Evolutionary conservation across 2,329 filamentous ascomycete genomes (phyloP), one percentile per base, ranked within the genome.

Genomic region (Cercospora citrullina): DNA sequence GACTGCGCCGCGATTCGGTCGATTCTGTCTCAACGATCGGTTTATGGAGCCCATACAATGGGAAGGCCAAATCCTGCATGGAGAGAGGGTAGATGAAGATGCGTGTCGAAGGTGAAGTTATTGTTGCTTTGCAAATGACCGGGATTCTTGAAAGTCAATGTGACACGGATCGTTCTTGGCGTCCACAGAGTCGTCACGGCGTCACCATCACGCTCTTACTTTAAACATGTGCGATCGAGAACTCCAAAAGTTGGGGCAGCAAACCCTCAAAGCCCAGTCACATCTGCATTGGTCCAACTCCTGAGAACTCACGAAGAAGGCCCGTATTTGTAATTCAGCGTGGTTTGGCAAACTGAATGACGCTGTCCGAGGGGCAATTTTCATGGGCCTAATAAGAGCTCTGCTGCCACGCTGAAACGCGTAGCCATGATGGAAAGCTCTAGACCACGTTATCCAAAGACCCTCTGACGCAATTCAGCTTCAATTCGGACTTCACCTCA

Each of bases 401-500:
- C 23, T 23, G 12, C 48, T 53, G 5, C 21, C 21, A 23, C 1
- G 28, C 21, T 53, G 48, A 53, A 26, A 53, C 21, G 48, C 21
- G 48, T 53, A 28, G 48, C 48, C 21, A 53, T 53, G 48, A 53
- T 53, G 21, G 48, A 53, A 53, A 53, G 48, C 48, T 53, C 48
- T 26, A 18, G 45, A 26, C 45, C 45, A 23, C 45, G 45, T 23
- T 51, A 26, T 51, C 16, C 18, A 9, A 53, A 23, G 48, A 53
- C 60, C 60, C 42, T 51, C 39, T 51, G 42, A 62, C 60, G 60
- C 36, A 28, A 62, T 48, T 23, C 21, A 64, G 45, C 45, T 57
- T 48, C 48, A 9, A 31, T 63, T 7, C 39, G 6, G 6, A 63
- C 61, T 21, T 31, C 61, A 36, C 42, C 36, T 63, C 28, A 6